phyloP scores from a whole-genome alignment of 805 yeast species.

The Jamesozyma hellenica region DNA sequence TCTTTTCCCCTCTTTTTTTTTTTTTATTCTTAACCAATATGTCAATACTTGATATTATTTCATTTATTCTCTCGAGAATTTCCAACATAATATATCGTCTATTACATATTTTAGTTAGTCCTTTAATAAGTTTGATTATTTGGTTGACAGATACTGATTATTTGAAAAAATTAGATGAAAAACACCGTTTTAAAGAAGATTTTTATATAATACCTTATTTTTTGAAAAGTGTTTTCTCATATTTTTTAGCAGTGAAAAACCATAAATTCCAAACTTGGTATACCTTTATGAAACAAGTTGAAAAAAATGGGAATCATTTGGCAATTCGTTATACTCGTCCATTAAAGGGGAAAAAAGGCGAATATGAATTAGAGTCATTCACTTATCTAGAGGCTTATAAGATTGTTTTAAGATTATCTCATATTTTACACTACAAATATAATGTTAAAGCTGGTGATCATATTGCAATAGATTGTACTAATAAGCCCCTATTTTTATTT shows the following conservation, averaged over 20 bases:
- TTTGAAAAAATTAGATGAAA: constrained; percentile 19
- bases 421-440: constrained; percentile 50
- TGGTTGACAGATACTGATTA: constrained; percentile 8
- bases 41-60: constrained; percentile 5
- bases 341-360: constrained; percentile 38
- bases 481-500: constrained; percentile 72
- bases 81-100: constrained; percentile 9
- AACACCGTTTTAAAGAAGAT: constrained; percentile 41
- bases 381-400: constrained; percentile 65
- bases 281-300: constrained; percentile 47
- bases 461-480: constrained; percentile 67
- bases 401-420: constrained; percentile 54
- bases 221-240: constrained; percentile 34
- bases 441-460: constrained; percentile 57
- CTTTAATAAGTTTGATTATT: constrained; percentile 6
- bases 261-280: constrained; percentile 55
- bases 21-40: no score
- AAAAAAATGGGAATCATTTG: constrained; percentile 36
- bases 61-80: constrained; percentile 11
- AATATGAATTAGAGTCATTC: constrained; percentile 49
- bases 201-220: constrained; percentile 39
- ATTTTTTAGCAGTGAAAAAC: constrained; percentile 21
- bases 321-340: constrained; percentile 53
- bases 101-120: constrained; percentile 11
- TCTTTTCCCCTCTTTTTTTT: no score